Conservation (phyloP, 179 eudicot species). For the Beta lomatogona region DNA sequence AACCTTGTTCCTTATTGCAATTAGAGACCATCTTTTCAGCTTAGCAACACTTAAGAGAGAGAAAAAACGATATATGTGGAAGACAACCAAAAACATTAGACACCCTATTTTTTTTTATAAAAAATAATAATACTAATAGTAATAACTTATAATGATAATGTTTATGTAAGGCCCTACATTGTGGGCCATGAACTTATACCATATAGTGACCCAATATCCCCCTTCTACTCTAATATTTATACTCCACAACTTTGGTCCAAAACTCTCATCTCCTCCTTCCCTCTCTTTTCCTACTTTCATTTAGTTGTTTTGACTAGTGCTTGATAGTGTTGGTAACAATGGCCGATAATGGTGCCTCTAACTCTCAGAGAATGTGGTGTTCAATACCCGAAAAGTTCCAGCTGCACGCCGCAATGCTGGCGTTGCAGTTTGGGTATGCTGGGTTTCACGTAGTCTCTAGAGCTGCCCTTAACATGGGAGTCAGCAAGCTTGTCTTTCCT, state of each 20-base stretch:
- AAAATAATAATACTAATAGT: neutral
- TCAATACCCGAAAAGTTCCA: slow-evolving; percentile 78
- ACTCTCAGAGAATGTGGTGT: slow-evolving; percentile 53
- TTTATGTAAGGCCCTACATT: slow-evolving; percentile 32
- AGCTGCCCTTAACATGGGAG: slow-evolving; percentile 96
- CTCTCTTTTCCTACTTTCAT: neutral
- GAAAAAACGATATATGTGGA: slow-evolving; percentile 37
- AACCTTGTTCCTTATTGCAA: slow-evolving; percentile 31
- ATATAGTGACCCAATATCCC: slow-evolving; percentile 29
- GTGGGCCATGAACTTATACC: slow-evolving; percentile 25
- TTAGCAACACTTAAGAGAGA: slow-evolving; percentile 23
- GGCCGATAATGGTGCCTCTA: slow-evolving; percentile 55
- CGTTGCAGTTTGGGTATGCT: slow-evolving; percentile 96
- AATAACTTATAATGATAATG: slow-evolving; percentile 4
- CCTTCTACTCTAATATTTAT: slow-evolving; percentile 51
- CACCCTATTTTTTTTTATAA: slow-evolving; percentile 3
- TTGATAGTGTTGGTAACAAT: slow-evolving; percentile 34
- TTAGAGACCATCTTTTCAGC: slow-evolving; percentile 55
- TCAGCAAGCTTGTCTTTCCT: slow-evolving; percentile 90
- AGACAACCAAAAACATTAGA: slow-evolving; percentile 48
- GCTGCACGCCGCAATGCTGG: slow-evolving; percentile 93
- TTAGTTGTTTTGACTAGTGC: slow-evolving; percentile 14
- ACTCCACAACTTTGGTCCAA: slow-evolving; percentile 38
- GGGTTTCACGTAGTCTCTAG: slow-evolving; percentile 98
- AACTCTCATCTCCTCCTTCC: slow-evolving; percentile 19